Conservation (phyloP, 2,329 filamentous ascomycete species). For the Phialocephala sp. region DNA sequence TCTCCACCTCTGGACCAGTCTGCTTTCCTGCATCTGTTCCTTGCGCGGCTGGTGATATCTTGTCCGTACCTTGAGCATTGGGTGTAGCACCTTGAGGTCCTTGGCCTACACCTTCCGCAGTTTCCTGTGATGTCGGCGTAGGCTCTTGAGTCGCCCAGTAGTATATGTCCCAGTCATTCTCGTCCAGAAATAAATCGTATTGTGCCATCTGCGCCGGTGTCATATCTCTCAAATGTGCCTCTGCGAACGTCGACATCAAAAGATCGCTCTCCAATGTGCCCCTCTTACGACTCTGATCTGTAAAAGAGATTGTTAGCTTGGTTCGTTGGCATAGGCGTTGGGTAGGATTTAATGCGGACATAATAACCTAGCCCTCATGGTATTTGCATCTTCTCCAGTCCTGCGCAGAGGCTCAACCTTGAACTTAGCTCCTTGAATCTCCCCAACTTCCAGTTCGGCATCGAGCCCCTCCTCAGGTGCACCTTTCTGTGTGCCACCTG, state of each 20-base stretch:
- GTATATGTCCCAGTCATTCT: slow-evolving; percentile 99
- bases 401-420: slow-evolving; percentile 88
- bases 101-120: slow-evolving; percentile 57
- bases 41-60: slow-evolving; percentile 34
- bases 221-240: slow-evolving; percentile 78
- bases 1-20: slow-evolving; percentile 38
- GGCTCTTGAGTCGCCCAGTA: slow-evolving; percentile 97
- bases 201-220: slow-evolving; percentile 73
- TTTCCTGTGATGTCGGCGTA: slow-evolving; percentile 60
- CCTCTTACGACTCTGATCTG: slow-evolving; percentile 96
- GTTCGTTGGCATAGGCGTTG: neutral
- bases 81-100: slow-evolving; percentile 41
- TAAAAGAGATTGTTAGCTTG: slow-evolving; percentile 18
- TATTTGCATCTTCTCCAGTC: slow-evolving; percentile 80
- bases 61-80: slow-evolving; percentile 30
- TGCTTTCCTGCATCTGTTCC: slow-evolving; percentile 39
- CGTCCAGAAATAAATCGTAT: slow-evolving; percentile 93
- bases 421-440: slow-evolving; percentile 86
- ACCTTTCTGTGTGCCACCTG: slow-evolving; percentile 63
- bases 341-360: slow-evolving; percentile 47
- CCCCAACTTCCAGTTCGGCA: slow-evolving; percentile 75
- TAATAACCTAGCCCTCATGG: slow-evolving; percentile 86
- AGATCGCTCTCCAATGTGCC: slow-evolving; percentile 96
- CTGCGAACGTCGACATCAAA: slow-evolving; percentile 93
- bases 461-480: slow-evolving; percentile 53